A percentile compares a stretch with the other conserved stretches of the same genome.
Evolutionary conservation across 352 stramenopile genomes (phyloP).

Genomic region (Albugo candida): DNA sequence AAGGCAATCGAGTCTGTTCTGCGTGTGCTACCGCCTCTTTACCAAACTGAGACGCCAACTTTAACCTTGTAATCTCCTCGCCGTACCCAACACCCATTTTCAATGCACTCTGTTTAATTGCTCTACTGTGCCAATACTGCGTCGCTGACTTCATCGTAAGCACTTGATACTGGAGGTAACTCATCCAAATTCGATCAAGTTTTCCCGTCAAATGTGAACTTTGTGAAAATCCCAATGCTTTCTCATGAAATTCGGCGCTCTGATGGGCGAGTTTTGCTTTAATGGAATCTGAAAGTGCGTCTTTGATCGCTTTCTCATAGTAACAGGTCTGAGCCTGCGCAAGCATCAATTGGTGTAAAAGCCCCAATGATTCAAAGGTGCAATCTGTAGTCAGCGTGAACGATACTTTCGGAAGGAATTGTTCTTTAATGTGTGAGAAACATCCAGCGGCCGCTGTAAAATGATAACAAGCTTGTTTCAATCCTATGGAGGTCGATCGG

Average conservation of each 20-base stretch:
- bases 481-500: constrained; percentile 39
- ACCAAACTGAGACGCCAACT: constrained; percentile 28
- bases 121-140: constrained; percentile 61
- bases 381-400: constrained; percentile 31
- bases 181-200: constrained; percentile 43
- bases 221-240: constrained; percentile 33
- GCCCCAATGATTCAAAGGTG: constrained; percentile 37
- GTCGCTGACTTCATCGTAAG: constrained; percentile 46
- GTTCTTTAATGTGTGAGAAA: constrained; percentile 40
- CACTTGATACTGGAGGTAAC: constrained; percentile 52
- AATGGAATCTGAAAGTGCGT: constrained; percentile 65
- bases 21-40: constrained; percentile 34
- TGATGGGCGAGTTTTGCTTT: constrained; percentile 72
- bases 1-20: constrained; percentile 37
- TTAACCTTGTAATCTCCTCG: constrained; percentile 50
- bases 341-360: constrained; percentile 57
- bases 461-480: constrained; percentile 66
- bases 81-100: constrained; percentile 38
- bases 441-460: constrained; percentile 73
- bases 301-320: constrained; percentile 83
- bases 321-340: constrained; percentile 79
- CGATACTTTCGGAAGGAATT: constrained; percentile 20
- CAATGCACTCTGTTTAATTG: constrained; percentile 33
- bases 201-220: constrained; percentile 20
- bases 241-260: constrained; percentile 39